phyloP scores from a whole-genome alignment of 1,284 basidiomycete species.

The Leccinum holopus region DNA sequence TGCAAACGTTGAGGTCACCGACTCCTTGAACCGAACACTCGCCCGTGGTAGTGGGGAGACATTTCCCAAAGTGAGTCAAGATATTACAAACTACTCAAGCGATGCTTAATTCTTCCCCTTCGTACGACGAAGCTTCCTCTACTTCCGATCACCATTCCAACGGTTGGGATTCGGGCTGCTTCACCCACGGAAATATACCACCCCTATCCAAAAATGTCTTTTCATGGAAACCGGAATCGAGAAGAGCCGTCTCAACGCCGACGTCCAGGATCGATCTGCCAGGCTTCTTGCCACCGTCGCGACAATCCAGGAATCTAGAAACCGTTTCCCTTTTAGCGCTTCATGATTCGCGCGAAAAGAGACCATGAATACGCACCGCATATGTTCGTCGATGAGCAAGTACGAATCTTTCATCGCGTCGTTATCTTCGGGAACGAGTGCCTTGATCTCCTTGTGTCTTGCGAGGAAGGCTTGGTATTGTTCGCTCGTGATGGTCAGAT shows the following conservation, averaged over 20 bases:
- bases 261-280: slow-evolving; percentile 16
- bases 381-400: slow-evolving; percentile 18
- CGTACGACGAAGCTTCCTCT: background rate
- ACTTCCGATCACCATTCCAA: slow-evolving; percentile 12
- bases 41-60: background rate
- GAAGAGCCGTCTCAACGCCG: slow-evolving; percentile 15
- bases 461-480: slow-evolving; percentile 16
- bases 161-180: background rate
- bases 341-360: background rate
- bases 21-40: background rate
- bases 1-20: too few species aligned
- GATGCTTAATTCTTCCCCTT: background rate
- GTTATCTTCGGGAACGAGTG: slow-evolving; percentile 20
- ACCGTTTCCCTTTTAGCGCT: background rate
- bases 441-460: slow-evolving; percentile 1
- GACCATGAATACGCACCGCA: slow-evolving; percentile 8
- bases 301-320: slow-evolving; percentile 15
- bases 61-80: background rate
- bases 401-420: slow-evolving; percentile 23
- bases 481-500: slow-evolving; percentile 14
- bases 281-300: slow-evolving; percentile 12
- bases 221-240: slow-evolving; percentile 20
- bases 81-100: background rate
- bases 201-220: slow-evolving; percentile 9
- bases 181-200: slow-evolving; percentile 11